Conservation (phyloP, 441 rosid species). For the Gossypium aridum region DNA sequence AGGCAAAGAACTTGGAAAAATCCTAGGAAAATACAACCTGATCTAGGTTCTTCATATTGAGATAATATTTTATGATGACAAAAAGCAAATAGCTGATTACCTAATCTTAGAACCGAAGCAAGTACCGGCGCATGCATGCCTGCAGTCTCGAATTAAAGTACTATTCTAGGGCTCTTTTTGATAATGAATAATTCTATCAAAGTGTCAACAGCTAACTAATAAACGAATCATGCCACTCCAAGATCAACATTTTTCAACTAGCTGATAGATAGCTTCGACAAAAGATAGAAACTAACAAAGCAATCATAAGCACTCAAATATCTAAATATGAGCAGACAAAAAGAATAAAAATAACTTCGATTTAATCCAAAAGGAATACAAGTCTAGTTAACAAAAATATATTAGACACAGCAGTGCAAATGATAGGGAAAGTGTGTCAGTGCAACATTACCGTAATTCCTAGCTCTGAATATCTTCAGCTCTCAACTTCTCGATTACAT, state of each 20-base stretch:
- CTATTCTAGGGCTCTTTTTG: neutral
- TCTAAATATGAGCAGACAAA: neutral
- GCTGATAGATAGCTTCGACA: neutral
- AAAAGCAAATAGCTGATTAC: neutral
- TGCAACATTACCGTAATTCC: neutral
- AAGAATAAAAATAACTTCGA: neutral
- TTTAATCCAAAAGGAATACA: neutral
- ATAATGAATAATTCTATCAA: neutral
- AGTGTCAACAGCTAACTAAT: neutral
- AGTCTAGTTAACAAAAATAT: neutral
- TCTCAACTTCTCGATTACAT: constrained; percentile 40
- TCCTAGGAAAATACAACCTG: neutral
- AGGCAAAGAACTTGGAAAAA: neutral
- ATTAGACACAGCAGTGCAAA: neutral
- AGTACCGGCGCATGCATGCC: neutral
- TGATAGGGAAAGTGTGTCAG: neutral
- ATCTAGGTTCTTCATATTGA: neutral
- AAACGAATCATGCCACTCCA: neutral
- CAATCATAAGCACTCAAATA: neutral
- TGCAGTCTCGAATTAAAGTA: neutral
- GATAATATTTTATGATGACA: neutral
- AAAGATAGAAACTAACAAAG: neutral
- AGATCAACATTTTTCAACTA: neutral
- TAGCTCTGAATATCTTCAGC: constrained; percentile 32
- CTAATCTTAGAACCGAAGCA: neutral